These are phyloP conservation scores for Lithocarpus polystachyus DNA, from an alignment of 306 rosid species.

Conservation along the genomic window DNA sequence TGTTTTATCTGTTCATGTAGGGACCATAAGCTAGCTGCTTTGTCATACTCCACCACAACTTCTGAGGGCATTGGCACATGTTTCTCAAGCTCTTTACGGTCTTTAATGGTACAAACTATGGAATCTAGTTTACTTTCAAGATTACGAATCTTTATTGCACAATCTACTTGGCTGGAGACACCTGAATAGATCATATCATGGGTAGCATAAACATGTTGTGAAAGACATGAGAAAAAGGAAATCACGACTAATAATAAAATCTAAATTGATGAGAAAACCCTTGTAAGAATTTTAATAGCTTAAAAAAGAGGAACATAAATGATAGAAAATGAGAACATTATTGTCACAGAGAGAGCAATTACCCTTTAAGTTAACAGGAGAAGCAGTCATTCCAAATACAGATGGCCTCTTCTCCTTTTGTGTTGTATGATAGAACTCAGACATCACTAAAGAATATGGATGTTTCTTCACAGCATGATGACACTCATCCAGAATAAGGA, in stretches of 20 bases:
- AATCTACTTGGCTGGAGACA: slow-evolving; percentile 94
- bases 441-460: slow-evolving; percentile 97
- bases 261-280: not conserved
- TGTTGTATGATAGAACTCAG: slow-evolving; percentile 97
- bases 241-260: not conserved
- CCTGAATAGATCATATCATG: slow-evolving; percentile 58
- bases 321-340: slow-evolving; percentile 8
- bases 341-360: slow-evolving; percentile 14
- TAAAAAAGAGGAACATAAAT: slow-evolving; percentile 6
- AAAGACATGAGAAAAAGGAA: not conserved
- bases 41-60: slow-evolving; percentile 85
- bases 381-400: slow-evolving; percentile 99
- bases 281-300: slow-evolving; percentile 8
- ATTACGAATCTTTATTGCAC: slow-evolving; percentile 97
- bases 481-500: slow-evolving; percentile 91
- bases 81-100: slow-evolving; percentile 95
- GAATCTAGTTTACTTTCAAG: slow-evolving; percentile 99
- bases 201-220: not conserved
- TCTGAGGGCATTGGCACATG: slow-evolving; percentile 99
- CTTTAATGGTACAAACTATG: slow-evolving; percentile 89
- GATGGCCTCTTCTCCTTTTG: slow-evolving; percentile 85
- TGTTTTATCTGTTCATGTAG: slow-evolving; percentile 94
- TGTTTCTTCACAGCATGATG: slow-evolving; percentile 99
- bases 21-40: slow-evolving; percentile 90
- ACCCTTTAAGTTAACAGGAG: slow-evolving; percentile 98